These are phyloP conservation scores for Aureobasidium uvarum DNA, from an alignment of 2,329 filamentous ascomycete species.

Conservation along the genomic window DNA sequence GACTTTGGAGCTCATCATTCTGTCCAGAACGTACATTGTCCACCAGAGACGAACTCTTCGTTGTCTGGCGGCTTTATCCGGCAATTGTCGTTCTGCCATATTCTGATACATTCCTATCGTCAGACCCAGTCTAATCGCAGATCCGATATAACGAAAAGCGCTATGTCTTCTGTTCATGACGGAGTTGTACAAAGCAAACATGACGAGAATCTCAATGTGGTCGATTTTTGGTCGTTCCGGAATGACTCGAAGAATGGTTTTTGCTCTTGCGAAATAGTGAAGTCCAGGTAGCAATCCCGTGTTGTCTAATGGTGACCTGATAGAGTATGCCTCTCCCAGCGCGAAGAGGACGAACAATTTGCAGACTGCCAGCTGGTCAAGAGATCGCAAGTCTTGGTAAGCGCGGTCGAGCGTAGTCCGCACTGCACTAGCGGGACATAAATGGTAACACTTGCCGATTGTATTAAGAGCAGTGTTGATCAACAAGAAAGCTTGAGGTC, in stretches of 20 bases:
- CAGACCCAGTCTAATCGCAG: conserved; percentile 46
- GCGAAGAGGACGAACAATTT: conserved; percentile 50
- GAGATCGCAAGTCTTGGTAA: conserved; percentile 40
- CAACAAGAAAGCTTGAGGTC: conserved; percentile 41
- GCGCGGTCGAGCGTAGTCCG: conserved; percentile 42
- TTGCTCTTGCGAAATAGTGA: conserved; percentile 46
- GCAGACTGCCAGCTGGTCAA: conserved; percentile 40
- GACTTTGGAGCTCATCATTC: conserved; percentile 40
- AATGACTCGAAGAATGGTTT: conserved; percentile 42
- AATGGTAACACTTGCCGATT: conserved; percentile 45
- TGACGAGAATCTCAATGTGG: conserved; percentile 46
- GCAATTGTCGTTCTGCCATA: conserved; percentile 43
- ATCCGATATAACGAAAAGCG: conserved; percentile 47
- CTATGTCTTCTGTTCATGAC: conserved; percentile 48
- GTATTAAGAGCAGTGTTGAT: conserved; percentile 46
- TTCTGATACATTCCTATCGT: conserved; percentile 49
- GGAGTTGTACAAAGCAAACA: conserved; percentile 49
- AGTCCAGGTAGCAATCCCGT: conserved; percentile 45
- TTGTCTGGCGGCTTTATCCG: conserved; percentile 39
- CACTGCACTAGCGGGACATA: conserved; percentile 44
- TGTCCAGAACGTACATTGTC: conserved; percentile 39
- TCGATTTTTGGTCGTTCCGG: conserved; percentile 48
- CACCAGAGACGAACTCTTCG: conserved; percentile 40
- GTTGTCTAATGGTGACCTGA: conserved; percentile 39
- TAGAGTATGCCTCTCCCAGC: conserved; percentile 49